Evolutionary conservation across 1,139 yeast genomes (phyloP), one percentile per base, ranked within the genome.

Genomic region (Sugiyamaella neomexicana): DNA sequence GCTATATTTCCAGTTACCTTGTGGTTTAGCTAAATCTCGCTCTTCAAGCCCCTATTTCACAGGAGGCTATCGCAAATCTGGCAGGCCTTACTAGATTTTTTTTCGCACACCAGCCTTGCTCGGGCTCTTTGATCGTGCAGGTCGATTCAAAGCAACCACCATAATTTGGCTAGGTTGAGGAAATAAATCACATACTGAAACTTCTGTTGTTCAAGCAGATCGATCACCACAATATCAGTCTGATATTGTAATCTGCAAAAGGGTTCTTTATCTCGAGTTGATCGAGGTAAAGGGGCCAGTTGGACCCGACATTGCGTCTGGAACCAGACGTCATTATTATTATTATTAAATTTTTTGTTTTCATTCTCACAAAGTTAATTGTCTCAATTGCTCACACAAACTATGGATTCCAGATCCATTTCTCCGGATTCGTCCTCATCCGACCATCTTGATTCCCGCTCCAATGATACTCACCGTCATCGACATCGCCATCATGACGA

Each of bases 121-220:
- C 54, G 55, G 62, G 60, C 58, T 56, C 62, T 40, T 50, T 57
- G 41, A 55, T 59, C 49, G 53, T 50, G 44, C 58, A 58, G 47
- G 55, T 53, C 43, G 62, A 59, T 53, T 46, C 60, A 36, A 59
- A 56, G 56, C 60, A 59, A 53, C 63, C 63, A 52, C 63, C 63
- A 53, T 60, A 60, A 60, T 37, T 60, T 47, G 60, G 15, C 53
- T 42, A 13, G 27, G 37, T 15, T 25, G 44, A 38, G 25, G 20
- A 16, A 9, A 23, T 12, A 3, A 29, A 3, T 12, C 34, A 29
- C 15, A n/a, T 7, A 8, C 42, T 36, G 31, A 34, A 17, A 23
- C 37, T 41, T 15, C 6, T 12, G 27, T 42, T 31, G 37, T 27
- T 12, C 15, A 15, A 17, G 27, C 34, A 25, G 27, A 25, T 25